Evolutionary conservation across 805 yeast genomes (phyloP).

Genomic region (Metschnikowia continentalis): DNA sequence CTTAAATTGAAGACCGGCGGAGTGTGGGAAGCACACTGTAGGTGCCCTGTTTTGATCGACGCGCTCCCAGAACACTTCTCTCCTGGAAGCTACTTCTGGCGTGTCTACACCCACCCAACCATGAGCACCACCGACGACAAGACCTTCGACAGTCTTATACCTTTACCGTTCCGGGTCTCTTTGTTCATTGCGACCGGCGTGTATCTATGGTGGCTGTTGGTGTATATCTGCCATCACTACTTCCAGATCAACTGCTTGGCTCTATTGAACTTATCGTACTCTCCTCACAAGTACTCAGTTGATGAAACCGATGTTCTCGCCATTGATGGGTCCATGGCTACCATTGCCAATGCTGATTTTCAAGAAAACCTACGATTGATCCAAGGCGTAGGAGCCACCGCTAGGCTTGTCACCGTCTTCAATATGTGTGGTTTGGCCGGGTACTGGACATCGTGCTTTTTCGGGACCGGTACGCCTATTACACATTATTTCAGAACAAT

Average conservation of each 20-base stretch:
- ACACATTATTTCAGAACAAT: background rate
- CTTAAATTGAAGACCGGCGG: background rate
- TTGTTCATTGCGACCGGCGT: constrained; percentile 47
- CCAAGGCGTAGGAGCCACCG: constrained; percentile 32
- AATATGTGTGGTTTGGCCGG: constrained; percentile 18
- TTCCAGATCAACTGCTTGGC: constrained; percentile 43
- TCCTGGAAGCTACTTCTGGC: background rate
- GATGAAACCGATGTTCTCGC: constrained; percentile 19
- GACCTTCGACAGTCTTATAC: constrained; percentile 28
- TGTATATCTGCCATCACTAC: constrained; percentile 33
- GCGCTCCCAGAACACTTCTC: background rate
- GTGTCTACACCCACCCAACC: background rate
- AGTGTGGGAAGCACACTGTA: background rate
- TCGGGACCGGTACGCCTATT: background rate
- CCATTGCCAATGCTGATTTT: constrained; percentile 26
- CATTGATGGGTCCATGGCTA: constrained; percentile 30
- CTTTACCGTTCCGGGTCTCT: constrained; percentile 44
- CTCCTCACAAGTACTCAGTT: constrained; percentile 31
- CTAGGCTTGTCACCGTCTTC: constrained; percentile 24
- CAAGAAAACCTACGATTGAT: constrained; percentile 30
- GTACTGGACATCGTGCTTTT: constrained; percentile 9
- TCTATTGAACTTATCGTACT: constrained; percentile 40
- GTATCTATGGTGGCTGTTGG: constrained; percentile 50
- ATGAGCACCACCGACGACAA: constrained; percentile 1
- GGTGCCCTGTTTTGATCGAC: background rate